These are phyloP conservation scores for Rhodotorula diobovata DNA, from an alignment of 768 basidiomycete species.

Conservation along the genomic window DNA sequence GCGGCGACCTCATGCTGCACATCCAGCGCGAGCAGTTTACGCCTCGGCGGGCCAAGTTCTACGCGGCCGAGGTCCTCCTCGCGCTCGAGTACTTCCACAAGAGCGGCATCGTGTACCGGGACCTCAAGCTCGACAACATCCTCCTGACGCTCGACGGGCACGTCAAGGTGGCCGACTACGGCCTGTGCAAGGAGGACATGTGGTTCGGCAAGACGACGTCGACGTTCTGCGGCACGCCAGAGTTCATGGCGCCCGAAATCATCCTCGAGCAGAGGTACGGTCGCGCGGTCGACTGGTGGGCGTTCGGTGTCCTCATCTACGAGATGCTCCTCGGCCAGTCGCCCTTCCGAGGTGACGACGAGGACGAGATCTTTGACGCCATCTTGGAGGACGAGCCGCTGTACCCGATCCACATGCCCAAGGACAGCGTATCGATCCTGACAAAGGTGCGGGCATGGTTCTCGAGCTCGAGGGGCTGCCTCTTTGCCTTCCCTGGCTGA, in stretches of 20 bases:
- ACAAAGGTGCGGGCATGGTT: conserved; percentile 63
- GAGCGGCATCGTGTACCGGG: conserved; percentile 98
- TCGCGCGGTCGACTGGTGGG: conserved; percentile 99
- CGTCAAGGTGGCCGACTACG: conserved; percentile 98
- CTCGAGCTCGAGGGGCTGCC: too few species aligned
- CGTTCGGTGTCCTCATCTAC: conserved; percentile 95
- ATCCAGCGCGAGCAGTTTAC: conserved; percentile 99
- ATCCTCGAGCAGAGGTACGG: conserved; percentile 98
- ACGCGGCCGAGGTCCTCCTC: conserved; percentile 90
- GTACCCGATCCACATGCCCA: conserved; percentile 98
- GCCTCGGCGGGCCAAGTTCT: conserved; percentile 96
- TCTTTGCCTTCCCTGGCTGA: background rate
- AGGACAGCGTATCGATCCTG: conserved; percentile 89
- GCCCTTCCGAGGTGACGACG: conserved; percentile 97
- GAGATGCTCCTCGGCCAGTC: conserved; percentile 99
- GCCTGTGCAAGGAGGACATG: conserved; percentile 99
- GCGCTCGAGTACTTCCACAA: conserved; percentile 97
- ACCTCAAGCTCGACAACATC: conserved; percentile 97
- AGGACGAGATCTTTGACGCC: conserved; percentile 99
- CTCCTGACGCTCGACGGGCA: conserved; percentile 93
- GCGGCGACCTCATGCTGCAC: conserved; percentile 98
- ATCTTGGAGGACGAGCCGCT: conserved; percentile 96
- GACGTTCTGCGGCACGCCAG: conserved; percentile 98
- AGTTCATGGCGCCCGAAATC: conserved; percentile 99
- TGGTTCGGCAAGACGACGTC: conserved; percentile 92